Evolutionary conservation across 768 basidiomycete species (phyloP).

Genomic region (Boletus barrowsii): DNA sequence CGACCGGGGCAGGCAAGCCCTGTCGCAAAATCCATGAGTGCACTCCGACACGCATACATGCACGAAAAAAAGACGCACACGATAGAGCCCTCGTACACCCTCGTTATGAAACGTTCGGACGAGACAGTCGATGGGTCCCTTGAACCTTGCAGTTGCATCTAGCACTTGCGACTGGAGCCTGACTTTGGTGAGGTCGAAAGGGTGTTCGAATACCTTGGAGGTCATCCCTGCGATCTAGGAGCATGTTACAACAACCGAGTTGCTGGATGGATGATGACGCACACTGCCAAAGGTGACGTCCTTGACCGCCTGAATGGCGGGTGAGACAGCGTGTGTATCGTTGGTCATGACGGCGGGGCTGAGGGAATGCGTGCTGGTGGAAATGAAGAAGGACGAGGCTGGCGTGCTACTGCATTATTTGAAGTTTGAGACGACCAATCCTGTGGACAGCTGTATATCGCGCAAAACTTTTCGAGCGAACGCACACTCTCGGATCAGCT

Average conservation of each 20-base stretch:
- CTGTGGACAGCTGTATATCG: constrained; percentile 19
- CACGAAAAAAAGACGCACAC: constrained; percentile 50
- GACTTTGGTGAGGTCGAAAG: constrained; percentile 94
- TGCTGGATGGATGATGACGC: constrained; percentile 22
- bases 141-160: constrained; percentile 65
- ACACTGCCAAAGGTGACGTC: constrained; percentile 61
- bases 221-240: constrained; percentile 78
- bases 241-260: background rate
- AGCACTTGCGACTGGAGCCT: constrained; percentile 89
- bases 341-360: constrained; percentile 18
- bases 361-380: background rate
- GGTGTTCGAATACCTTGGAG: constrained; percentile 87
- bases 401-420: constrained; percentile 27
- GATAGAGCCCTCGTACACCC: constrained; percentile 80
- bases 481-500: constrained; percentile 3
- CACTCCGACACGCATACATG: background rate
- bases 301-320: constrained; percentile 32
- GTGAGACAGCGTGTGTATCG: constrained; percentile 14
- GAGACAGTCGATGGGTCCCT: constrained; percentile 86
- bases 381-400: background rate
- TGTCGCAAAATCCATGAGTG: constrained; percentile 27
- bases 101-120: constrained; percentile 76
- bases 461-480: constrained; percentile 14
- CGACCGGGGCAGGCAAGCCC: constrained; percentile 90
- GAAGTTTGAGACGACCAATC: constrained; percentile 18